phyloP scores from a whole-genome alignment of 768 basidiomycete genomes.

The Lepiota subincarnata region DNA sequence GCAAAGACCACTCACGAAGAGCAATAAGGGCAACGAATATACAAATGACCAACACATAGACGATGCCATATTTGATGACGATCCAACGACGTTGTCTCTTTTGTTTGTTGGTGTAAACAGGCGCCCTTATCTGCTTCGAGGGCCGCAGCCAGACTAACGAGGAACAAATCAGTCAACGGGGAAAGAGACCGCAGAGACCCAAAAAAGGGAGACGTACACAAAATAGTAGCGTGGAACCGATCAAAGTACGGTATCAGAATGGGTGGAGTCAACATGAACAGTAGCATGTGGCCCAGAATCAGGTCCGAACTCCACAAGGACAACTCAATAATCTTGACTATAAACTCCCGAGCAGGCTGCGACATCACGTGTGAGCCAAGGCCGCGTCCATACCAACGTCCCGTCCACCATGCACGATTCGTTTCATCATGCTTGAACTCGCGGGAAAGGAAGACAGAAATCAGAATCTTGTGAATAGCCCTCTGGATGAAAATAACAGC shows the following conservation, averaged over 20 bases:
- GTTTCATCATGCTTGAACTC: slow-evolving; percentile 99
- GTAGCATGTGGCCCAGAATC: slow-evolving; percentile 77
- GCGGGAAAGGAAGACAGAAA: slow-evolving; percentile 89
- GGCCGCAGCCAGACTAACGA: slow-evolving; percentile 87
- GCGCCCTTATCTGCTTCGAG: slow-evolving; percentile 90
- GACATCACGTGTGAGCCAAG: slow-evolving; percentile 89
- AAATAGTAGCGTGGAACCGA: slow-evolving; percentile 82
- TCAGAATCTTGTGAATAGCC: slow-evolving; percentile 88
- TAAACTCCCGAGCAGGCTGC: slow-evolving; percentile 95
- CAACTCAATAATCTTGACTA: slow-evolving; percentile 97
- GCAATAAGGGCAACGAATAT: slow-evolving; percentile 74
- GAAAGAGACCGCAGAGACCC: slow-evolving; percentile 10
- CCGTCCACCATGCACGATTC: slow-evolving; percentile 99
- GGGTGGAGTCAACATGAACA: slow-evolving; percentile 89
- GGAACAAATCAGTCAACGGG: slow-evolving; percentile 15
- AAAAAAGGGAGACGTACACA: slow-evolving; percentile 56
- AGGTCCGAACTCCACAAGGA: slow-evolving; percentile 95
- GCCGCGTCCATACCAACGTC: slow-evolving; percentile 93
- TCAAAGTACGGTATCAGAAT: slow-evolving; percentile 90
- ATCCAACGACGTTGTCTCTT: slow-evolving; percentile 88
- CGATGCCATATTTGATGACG: slow-evolving; percentile 78
- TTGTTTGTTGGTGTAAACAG: slow-evolving; percentile 86
- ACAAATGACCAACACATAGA: slow-evolving; percentile 67
- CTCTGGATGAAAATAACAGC: slow-evolving; percentile 90
- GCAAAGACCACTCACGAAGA: slow-evolving; percentile 57